phyloP scores from a whole-genome alignment of 805 yeast genomes.

The Metschnikowia cerradonensis region DNA sequence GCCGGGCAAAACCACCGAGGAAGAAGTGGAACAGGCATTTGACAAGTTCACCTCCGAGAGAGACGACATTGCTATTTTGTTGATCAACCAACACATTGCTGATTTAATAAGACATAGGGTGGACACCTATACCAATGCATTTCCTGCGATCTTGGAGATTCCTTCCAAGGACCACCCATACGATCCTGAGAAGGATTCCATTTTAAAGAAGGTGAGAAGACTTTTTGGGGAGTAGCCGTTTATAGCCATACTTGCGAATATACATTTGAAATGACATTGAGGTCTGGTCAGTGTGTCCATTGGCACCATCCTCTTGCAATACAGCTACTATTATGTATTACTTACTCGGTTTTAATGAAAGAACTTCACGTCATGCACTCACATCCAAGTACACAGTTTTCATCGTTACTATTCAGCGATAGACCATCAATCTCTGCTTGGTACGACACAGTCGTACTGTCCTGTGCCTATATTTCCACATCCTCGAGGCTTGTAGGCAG shows the following conservation, averaged over 20 bases:
- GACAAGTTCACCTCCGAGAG: constrained; percentile 66
- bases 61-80: constrained; percentile 86
- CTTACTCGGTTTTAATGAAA: too few species aligned
- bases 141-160: constrained; percentile 94
- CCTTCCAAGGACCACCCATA: constrained; percentile 99
- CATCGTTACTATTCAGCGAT: background rate
- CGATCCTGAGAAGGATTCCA: constrained; percentile 97
- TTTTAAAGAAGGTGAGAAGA: constrained; percentile 89
- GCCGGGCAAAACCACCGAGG: constrained; percentile 73
- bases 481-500: constrained; percentile 9
- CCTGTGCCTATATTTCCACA: constrained; percentile 14
- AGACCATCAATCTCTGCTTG: background rate
- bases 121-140: constrained; percentile 82
- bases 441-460: constrained; percentile 2
- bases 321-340: background rate
- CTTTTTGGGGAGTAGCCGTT: constrained; percentile 76
- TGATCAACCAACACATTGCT: constrained; percentile 93
- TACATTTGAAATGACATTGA: background rate
- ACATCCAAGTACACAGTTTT: background rate
- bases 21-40: constrained; percentile 71
- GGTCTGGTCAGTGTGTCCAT: background rate
- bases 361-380: too few species aligned
- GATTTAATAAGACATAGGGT: constrained; percentile 80
- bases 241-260: background rate
- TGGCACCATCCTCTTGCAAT: background rate